A percentile compares a stretch with the other conserved stretches of the same genome.
Evolutionary conservation across 2,329 filamentous ascomycete genomes (phyloP).

Genomic region (Talaromyces sp.): DNA sequence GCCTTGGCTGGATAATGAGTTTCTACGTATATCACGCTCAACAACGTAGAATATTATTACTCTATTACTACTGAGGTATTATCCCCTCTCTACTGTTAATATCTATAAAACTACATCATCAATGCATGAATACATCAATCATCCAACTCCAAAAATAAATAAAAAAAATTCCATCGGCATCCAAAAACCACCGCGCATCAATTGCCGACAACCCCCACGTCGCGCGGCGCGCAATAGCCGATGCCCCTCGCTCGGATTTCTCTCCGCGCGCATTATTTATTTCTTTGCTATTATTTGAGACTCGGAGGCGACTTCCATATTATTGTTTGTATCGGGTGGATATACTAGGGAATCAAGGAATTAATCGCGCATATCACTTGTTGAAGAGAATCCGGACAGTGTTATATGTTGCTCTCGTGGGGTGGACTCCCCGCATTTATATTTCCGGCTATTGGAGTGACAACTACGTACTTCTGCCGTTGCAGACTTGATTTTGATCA

Average conservation of each 20-base stretch:
- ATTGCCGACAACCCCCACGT: not conserved
- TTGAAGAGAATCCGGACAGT: not conserved
- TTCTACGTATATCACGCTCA: too few species aligned
- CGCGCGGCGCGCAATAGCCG: conserved; percentile 2
- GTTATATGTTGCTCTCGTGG: not conserved
- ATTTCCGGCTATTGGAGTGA: not conserved
- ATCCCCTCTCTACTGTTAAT: not conserved
- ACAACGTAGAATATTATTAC: not conserved
- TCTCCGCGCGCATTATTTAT: not conserved
- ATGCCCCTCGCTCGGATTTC: conserved; percentile 10
- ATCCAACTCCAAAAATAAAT: not conserved
- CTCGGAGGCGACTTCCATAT: not conserved
- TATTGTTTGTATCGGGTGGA: not conserved
- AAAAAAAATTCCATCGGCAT: not conserved
- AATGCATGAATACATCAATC: not conserved
- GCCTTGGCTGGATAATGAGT: too few species aligned
- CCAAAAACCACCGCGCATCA: not conserved
- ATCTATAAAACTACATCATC: not conserved
- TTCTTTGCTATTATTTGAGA: not conserved
- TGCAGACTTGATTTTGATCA: too few species aligned
- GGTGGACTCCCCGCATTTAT: not conserved
- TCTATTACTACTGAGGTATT: not conserved
- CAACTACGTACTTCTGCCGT: too few species aligned
- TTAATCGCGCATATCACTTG: not conserved
- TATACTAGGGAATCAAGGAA: too few species aligned